Evolutionary conservation across 1,284 basidiomycete genomes (phyloP).

Genomic region (Trichosporon faecale): DNA sequence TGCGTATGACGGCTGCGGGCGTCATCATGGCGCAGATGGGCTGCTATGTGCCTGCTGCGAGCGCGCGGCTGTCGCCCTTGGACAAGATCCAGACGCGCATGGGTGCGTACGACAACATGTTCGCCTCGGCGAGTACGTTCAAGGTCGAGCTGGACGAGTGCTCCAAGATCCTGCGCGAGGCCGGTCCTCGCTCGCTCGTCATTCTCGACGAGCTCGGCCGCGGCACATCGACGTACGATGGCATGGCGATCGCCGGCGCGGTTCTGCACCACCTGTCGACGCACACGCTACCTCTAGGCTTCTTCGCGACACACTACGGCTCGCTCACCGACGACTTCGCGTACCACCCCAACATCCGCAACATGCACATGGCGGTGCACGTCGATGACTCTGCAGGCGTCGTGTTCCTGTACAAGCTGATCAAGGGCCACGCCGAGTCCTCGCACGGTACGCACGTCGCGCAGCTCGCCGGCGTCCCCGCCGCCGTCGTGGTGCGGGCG

Average conservation of each 20-base stretch:
- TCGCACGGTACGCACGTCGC: slow-evolving; percentile 93
- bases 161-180: slow-evolving; percentile 84
- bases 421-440: slow-evolving; percentile 80
- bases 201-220: slow-evolving; percentile 93
- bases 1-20: slow-evolving; percentile 95
- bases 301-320: slow-evolving; percentile 56
- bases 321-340: slow-evolving; percentile 55
- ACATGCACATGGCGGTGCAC: slow-evolving; percentile 90
- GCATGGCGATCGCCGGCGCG: slow-evolving; percentile 94
- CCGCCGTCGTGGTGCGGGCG: slow-evolving; percentile 68
- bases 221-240: slow-evolving; percentile 64
- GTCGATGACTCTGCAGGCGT: slow-evolving; percentile 89
- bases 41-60: slow-evolving; percentile 89
- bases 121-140: slow-evolving; percentile 89
- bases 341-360: slow-evolving; percentile 83
- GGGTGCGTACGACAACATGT: slow-evolving; percentile 99
- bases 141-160: slow-evolving; percentile 95
- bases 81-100: slow-evolving; percentile 95
- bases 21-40: slow-evolving; percentile 96
- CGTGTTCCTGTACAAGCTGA: slow-evolving; percentile 88
- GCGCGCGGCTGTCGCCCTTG: slow-evolving; percentile 79
- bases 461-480: slow-evolving; percentile 75
- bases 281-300: slow-evolving; percentile 72
- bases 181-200: slow-evolving; percentile 84
- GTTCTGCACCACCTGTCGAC: slow-evolving; percentile 89